phyloP scores from a whole-genome alignment of 352 stramenopile genomes.

The Pythium guiyangense region DNA sequence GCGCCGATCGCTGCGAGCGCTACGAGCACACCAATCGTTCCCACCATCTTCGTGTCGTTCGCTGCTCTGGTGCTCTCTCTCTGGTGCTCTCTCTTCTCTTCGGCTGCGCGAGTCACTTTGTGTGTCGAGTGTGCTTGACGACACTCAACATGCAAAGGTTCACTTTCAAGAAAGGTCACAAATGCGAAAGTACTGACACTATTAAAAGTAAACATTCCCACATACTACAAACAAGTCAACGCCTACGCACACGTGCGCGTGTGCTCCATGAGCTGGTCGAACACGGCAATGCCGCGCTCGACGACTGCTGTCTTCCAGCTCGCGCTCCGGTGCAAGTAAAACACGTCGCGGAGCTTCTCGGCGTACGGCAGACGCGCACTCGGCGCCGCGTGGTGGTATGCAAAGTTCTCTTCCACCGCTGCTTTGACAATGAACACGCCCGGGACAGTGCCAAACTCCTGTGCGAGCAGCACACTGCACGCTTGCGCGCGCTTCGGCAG shows the following conservation, averaged over 20 bases:
- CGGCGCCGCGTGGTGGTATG: slow-evolving; percentile 35
- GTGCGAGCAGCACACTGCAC: slow-evolving; percentile 20
- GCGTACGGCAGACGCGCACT: slow-evolving; percentile 47
- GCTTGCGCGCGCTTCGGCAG: slow-evolving; percentile 5
- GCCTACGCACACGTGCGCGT: neutral
- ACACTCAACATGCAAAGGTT: no score
- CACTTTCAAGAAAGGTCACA: no score
- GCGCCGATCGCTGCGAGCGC: slow-evolving; percentile 5
- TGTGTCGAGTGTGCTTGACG: no score
- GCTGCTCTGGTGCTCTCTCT: no score
- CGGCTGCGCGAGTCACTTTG: no score
- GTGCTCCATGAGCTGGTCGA: slow-evolving; percentile 27
- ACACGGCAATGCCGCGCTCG: slow-evolving; percentile 41
- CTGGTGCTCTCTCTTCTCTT: no score
- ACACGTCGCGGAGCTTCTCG: slow-evolving; percentile 62
- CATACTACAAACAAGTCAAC: no score
- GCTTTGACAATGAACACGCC: slow-evolving; percentile 55
- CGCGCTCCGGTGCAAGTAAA: slow-evolving; percentile 70
- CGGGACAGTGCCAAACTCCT: slow-evolving; percentile 70
- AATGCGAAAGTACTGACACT: no score
- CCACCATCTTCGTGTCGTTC: slow-evolving; percentile 1
- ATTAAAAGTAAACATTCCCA: no score
- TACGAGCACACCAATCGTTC: neutral
- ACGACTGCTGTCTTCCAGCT: slow-evolving; percentile 60
- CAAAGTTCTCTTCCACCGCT: slow-evolving; percentile 55